phyloP scores from a whole-genome alignment of 768 basidiomycete genomes.

The Dictyophora rubrovolvata region DNA sequence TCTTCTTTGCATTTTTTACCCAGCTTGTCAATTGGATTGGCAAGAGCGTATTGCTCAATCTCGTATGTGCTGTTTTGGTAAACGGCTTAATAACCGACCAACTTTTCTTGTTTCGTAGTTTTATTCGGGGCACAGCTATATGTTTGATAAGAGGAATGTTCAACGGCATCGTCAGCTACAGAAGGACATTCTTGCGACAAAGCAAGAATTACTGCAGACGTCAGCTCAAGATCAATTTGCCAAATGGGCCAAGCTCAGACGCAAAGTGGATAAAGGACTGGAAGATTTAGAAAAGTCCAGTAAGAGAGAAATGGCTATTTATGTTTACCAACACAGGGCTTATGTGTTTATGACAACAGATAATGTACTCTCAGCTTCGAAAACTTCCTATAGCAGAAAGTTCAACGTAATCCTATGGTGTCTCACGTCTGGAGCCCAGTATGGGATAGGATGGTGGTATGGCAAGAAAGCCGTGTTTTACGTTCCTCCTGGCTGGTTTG shows the following conservation, averaged over 20 bases:
- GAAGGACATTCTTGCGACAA: conserved; percentile 64
- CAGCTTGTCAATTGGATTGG: conserved; percentile 87
- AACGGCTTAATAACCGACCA: neutral
- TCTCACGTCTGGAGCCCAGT: conserved; percentile 78
- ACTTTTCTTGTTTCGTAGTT: conserved; percentile 33
- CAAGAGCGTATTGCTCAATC: conserved; percentile 68
- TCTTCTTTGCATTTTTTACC: conserved; percentile 70
- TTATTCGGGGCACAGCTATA: conserved; percentile 57
- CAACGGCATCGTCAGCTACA: conserved; percentile 64
- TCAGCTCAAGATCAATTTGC: conserved; percentile 97
- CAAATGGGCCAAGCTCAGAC: conserved; percentile 90
- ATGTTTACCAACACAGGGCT: neutral
- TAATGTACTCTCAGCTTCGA: conserved; percentile 47
- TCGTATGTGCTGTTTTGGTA: conserved; percentile 40
- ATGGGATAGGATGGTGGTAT: conserved; percentile 85
- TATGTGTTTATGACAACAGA: conserved; percentile 34
- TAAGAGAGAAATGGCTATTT: conserved; percentile 31
- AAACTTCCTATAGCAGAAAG: conserved; percentile 52
- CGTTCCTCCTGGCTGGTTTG: conserved; percentile 84
- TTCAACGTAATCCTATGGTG: conserved; percentile 74
- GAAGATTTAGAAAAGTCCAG: conserved; percentile 88
- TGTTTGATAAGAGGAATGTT: conserved; percentile 49
- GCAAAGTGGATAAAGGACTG: conserved; percentile 86
- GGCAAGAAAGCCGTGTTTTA: conserved; percentile 87
- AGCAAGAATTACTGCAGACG: conserved; percentile 79